Base-by-base conservation (phyloP, 2,329 filamentous ascomycete species). In the Arthroderma uncinatum region DNA sequence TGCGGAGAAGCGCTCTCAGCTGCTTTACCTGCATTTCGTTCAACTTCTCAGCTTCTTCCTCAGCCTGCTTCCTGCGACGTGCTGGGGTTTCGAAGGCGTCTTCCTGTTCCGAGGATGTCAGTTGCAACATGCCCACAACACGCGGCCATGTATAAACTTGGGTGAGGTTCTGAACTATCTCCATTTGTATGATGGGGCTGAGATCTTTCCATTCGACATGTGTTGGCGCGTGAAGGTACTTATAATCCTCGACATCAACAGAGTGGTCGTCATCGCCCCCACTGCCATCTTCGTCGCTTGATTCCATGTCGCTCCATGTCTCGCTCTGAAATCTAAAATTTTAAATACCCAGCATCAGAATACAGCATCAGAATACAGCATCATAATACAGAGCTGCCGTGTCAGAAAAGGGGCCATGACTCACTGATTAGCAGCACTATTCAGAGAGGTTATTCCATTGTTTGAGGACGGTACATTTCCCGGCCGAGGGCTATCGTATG, bases 21-120 rank as follows among this genome's bases (percentile, higher is more conserved):
- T 74, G 72, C 47, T 67, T 70, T 7, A 33, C 58, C 52, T 67
- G 62, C 71, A 74, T 74, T n/a, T 62, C 54, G 25, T 58, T 48
- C 40, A 74, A 55, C 6, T 60, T 44, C 14, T 21, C 16, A 42
- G 70, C 65, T 58, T 74, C 72, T 6, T 58, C 55, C 28, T 62
- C 53, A 2, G 65, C 57, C 42, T 72, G 69, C 30, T 62, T 56
- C 8, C 66, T 62, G n/a, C 66, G 64, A 23, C 56, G 53, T 9
- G 21, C 5, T 7, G 67, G 53, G 42, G 61, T 56, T 14, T 60
- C 33, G 4, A 58, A 50, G n/a, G 68, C 54, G 5, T 64, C 58
- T 12, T 54, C 54, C 21, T 62, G 48, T 2, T 72, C 67, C 9
- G 62, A 37, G 14, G 53, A 37, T 0, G 57, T 64, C 10, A 73